A percentile compares a stretch with the other conserved stretches of the same genome.
Evolutionary conservation across 352 stramenopile species (phyloP).

Genomic region (Phytopythium sindhum): DNA sequence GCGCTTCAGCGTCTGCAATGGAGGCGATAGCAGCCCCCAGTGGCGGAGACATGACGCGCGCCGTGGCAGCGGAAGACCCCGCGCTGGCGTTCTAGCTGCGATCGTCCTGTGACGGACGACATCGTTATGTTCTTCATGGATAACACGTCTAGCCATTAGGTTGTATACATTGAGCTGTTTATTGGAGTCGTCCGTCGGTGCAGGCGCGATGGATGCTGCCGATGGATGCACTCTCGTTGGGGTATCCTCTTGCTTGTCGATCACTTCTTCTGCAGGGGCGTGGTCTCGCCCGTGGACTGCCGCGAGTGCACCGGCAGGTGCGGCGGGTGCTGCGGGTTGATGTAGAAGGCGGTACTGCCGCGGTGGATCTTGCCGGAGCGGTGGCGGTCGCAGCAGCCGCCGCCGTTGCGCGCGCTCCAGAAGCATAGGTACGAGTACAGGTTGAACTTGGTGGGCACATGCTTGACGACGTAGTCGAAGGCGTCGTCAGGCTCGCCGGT

Average conservation of each 20-base stretch:
- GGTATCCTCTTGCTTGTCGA: not conserved
- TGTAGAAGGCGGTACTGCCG: constrained; percentile 63
- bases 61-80: constrained; percentile 5
- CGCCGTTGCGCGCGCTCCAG: constrained; percentile 70
- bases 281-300: not conserved
- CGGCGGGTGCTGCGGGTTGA: constrained; percentile 22
- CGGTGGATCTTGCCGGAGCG: constrained; percentile 47
- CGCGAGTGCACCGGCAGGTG: constrained; percentile 9
- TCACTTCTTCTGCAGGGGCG: constrained; percentile 5
- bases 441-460: constrained; percentile 86
- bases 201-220: no score
- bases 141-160: no score
- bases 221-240: no score
- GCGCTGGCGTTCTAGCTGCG: constrained; percentile 15
- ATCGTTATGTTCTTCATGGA: no score
- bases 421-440: constrained; percentile 85
- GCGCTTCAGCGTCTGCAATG: not conserved
- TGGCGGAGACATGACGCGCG: not conserved
- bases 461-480: constrained; percentile 73
- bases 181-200: no score
- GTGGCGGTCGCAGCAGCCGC: constrained; percentile 70
- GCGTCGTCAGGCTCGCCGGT: constrained; percentile 60
- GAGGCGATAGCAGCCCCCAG: not conserved
- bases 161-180: no score
- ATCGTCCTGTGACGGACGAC: not conserved